Base-by-base conservation (phyloP, 2,329 filamentous ascomycete species). In the Calonectria pteridis region DNA sequence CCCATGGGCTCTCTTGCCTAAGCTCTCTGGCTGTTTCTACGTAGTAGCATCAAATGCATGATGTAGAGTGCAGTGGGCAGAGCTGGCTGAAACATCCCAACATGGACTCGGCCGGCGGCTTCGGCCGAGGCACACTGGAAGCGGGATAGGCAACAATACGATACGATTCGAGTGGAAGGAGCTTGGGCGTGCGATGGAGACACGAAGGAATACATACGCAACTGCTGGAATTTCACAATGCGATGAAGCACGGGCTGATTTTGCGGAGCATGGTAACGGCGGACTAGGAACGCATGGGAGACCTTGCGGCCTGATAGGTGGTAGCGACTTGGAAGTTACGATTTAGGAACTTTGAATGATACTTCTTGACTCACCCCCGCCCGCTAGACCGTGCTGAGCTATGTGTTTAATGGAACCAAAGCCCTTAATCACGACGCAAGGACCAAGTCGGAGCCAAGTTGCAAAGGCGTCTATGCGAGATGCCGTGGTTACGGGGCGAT, bases 1-100 rank as follows among this genome's bases (percentile, higher is more conserved):
- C 94, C 94, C 0, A 94, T 96, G 92, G 94, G 94, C 1, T 89
- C 92, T 23, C 82, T 95, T 83, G 94, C 93, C 77, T 94, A 65
- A 71, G 70, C 20, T 31, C 7, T n/a, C n/a, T n/a, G 1, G 28
- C 11, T 28, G 14, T 18, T 53, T 14, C 37, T 31, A 55, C 40
- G 40, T n/a, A 26, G 51, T 33, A 67, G 20, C 26, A 58, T 20
- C 31, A 23, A 26, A 33, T n/a, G 23, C 63, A 35, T 50, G 28
- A 33, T 37, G 49, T 20, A 28, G 29, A 53, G n/a, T 18, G 33
- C 16, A 23, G 37, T 31, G 43, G 16, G 28, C 18, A 51, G 37
- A 68, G 62, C 65, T 28, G 28, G 46, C 40, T 35, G 14, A 20
- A 69, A 69, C 63, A 2, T 20, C 26, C 18, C 33, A 6, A 26